Base-by-base conservation (phyloP, 176 grass and related monocot genomes). In the Otatea glauca region DNA sequence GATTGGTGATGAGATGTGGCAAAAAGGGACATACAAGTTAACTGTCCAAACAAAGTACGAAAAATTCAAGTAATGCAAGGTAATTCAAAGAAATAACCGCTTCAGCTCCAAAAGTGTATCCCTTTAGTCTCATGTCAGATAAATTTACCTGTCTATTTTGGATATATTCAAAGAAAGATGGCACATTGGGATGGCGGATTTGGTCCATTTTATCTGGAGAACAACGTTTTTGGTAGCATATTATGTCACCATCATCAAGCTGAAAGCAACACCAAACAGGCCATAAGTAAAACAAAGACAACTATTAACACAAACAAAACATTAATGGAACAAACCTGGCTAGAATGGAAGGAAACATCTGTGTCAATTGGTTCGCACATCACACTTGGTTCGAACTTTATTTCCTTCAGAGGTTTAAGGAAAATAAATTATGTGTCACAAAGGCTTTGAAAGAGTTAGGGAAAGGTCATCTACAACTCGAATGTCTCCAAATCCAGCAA, bases 121-220 rank as follows among this genome's bases (percentile, higher is more conserved):
- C 29, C 2, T n/a, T 18, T 35, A 23, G 20, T 42, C 50, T 44
- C 45, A 3, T 11, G 29, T 9, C 27, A 79, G 29, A 78, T 14
- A 76, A 78, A 77, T 53, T 68, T 86, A 97, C 95, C 96, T 95
- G 96, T 79, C 93, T 92, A 72, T 95, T 98, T 59, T 87, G 93
- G 50, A 98, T 87, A 90, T 95, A 98, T 68, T 98, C 96, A 65
- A 98, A 95, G 91, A 93, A 98, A 74, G 89, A 95, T 27, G 73
- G 41, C 17, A 95, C 87, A 74, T 72, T 80, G 63, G 92, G 92
- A 93, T 85, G 87, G 21, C 87, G 85, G 45, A 71, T 83, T 70
- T 78, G 84, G 13, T 92, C 84, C 65, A 83, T 68, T 81, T 63
- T 84, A 74, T 89, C 90, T 25, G 37, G 49, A 56, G 56, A 74